Evolutionary conservation across 2,329 filamentous ascomycete genomes (phyloP).

Genomic region (Aspergillus sp.): DNA sequence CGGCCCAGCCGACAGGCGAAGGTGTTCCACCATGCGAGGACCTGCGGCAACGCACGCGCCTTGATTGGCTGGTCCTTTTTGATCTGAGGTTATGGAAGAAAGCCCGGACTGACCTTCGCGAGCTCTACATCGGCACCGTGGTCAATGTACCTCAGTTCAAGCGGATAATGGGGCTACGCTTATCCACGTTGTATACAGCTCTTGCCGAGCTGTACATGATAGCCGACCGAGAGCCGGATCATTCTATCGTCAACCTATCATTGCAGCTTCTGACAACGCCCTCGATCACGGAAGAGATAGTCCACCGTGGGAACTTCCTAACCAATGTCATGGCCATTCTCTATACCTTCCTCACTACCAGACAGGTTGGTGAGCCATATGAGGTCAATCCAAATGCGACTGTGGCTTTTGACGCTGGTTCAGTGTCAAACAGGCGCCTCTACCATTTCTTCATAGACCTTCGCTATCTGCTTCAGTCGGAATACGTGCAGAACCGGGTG

Average conservation of each 20-base stretch:
- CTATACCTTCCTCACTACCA: conserved; percentile 91
- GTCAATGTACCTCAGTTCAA: conserved; percentile 96
- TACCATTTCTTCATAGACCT: conserved; percentile 97
- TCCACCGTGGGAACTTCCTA: conserved; percentile 89
- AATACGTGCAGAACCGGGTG: conserved; percentile 77
- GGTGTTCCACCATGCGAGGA: conserved; percentile 69
- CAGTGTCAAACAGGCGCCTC: conserved; percentile 87
- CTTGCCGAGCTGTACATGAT: conserved; percentile 92
- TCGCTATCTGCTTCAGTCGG: conserved; percentile 79
- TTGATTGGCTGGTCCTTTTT: conserved; percentile 92
- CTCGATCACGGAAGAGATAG: conserved; percentile 90
- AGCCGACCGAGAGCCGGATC: conserved; percentile 89
- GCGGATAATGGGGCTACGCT: conserved; percentile 80
- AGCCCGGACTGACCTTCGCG: conserved; percentile 76
- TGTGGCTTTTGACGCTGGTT: conserved; percentile 85
- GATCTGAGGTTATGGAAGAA: conserved; percentile 96
- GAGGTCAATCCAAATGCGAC: conserved; percentile 79
- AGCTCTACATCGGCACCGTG: conserved; percentile 92
- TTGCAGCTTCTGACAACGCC: conserved; percentile 94
- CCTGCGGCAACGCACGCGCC: conserved; percentile 74
- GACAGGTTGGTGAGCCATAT: conserved; percentile 89
- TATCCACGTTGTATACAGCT: conserved; percentile 88
- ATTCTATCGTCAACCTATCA: conserved; percentile 96
- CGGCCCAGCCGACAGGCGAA: conserved; percentile 54
- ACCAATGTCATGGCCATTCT: conserved; percentile 92